phyloP scores from a whole-genome alignment of 1,284 basidiomycete species.

The Kwoniella shivajii region DNA sequence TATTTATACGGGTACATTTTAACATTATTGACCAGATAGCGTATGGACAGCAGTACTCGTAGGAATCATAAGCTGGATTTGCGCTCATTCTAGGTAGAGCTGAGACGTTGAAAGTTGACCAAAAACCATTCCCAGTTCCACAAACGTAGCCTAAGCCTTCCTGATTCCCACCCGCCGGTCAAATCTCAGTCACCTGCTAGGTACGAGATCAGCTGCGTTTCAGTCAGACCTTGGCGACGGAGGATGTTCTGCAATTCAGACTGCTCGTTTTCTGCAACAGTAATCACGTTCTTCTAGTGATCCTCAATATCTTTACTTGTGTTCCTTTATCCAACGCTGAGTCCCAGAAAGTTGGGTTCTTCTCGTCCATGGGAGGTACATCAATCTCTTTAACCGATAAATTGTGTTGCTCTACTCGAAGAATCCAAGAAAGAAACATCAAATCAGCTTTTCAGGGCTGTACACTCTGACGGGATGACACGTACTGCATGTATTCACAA shows the following conservation, averaged over 20 bases:
- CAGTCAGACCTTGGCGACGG: too few species aligned
- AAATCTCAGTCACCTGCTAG: too few species aligned
- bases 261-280: too few species aligned
- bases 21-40: background rate
- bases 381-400: slow-evolving; percentile 16
- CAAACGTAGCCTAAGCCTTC: too few species aligned
- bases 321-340: slow-evolving; percentile 43
- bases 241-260: too few species aligned
- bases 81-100: too few species aligned
- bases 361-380: slow-evolving; percentile 27
- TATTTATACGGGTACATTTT: slow-evolving; percentile 32
- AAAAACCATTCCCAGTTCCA: too few species aligned
- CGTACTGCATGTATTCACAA: slow-evolving; percentile 41
- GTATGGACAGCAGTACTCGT: background rate
- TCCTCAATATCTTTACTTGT: slow-evolving; percentile 39
- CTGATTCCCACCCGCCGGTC: too few species aligned
- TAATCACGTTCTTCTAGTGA: slow-evolving; percentile 10
- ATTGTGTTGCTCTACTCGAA: slow-evolving; percentile 9
- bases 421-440: background rate
- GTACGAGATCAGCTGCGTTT: too few species aligned
- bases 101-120: too few species aligned
- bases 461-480: background rate
- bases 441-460: background rate
- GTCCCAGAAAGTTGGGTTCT: slow-evolving; percentile 46
- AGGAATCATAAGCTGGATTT: too few species aligned